Evolutionary conservation across 257 asterid genomes (phyloP), one percentile per base, ranked within the genome.

Genomic region (Nicotiana tabacum): DNA sequence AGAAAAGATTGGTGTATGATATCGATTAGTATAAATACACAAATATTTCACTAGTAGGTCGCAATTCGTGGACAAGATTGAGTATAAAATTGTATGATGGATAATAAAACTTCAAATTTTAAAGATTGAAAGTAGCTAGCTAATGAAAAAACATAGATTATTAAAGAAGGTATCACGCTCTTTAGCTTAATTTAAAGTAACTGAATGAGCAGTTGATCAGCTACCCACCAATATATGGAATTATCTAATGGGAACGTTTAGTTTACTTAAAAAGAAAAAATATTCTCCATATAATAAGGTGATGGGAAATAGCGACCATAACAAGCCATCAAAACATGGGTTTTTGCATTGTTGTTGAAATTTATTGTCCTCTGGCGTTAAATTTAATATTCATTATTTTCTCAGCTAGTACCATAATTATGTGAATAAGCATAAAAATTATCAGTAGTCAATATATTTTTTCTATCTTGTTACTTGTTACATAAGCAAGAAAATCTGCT

Each of bases 181-280:
- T 3, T 39, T 57, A 15, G 35, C 81, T 79, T 27, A 32, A 53
- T 61, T 33, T 46, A 46, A 46, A 79, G 81, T 33, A 79, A 84
- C 65, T 48, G 80, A 74, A 48, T 74, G 29, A 58, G 66, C 60
- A 58, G 86, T 80, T 60, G 81, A 84, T 84, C 77, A 48, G 43
- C 27, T 6, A 69, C 76, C 66, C 56, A 39, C 43, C 35, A 43
- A 43, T 43, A 9, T 43, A 58, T 17, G 8, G 53, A 51, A 69
- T 64, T 32, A 70, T 60, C 21, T 32, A 58, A 58, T 66, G 21
- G 35, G 1, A 13, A 56, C 24, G 8, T 29, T 12, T 72, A 24
- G 0, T 46, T 72, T 72, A 46, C 29, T 43, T 43, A 0, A 24
- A 46, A 12, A 72, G 2, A 2, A 72, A 24, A 46, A 21, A 72